Conservation (phyloP, 2,329 filamentous ascomycete genomes). For the Aspergillus oerlinghausenensis region DNA sequence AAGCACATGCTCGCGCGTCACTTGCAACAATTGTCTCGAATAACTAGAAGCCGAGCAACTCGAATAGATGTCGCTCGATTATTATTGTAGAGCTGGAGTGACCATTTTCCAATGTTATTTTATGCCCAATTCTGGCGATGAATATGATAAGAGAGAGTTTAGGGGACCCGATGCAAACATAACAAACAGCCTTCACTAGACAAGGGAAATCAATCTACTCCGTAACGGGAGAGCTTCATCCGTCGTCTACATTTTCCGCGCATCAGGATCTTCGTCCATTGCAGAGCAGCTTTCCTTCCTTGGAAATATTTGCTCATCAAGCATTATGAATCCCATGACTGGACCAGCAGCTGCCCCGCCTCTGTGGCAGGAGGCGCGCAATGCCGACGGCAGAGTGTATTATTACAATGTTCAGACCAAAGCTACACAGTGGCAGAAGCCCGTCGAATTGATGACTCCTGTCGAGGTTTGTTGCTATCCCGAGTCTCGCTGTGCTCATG, state of each 20-base stretch:
- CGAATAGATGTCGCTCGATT: background rate
- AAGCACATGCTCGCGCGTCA: constrained; percentile 18
- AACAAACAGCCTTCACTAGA: constrained; percentile 19
- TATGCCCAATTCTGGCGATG: background rate
- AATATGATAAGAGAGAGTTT: background rate
- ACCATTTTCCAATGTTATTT: background rate
- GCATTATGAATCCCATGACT: constrained; percentile 52
- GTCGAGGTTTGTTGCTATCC: constrained; percentile 60
- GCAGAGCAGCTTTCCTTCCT: constrained; percentile 2
- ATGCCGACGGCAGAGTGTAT: constrained; percentile 77
- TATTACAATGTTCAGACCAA: constrained; percentile 88
- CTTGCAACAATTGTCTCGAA: background rate
- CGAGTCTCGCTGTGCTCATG: constrained; percentile 1
- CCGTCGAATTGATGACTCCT: constrained; percentile 77
- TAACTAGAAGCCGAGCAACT: background rate
- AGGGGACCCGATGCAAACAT: constrained; percentile 22
- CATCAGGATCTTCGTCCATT: constrained; percentile 3
- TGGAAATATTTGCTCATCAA: constrained; percentile 3
- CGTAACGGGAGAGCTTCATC: constrained; percentile 18
- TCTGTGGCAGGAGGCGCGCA: constrained; percentile 76
- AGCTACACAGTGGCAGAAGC: constrained; percentile 90
- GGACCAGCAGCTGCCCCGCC: constrained; percentile 49
- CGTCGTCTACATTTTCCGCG: constrained; percentile 22
- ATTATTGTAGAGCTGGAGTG: background rate
- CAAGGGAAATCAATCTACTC: constrained; percentile 5